Evolutionary conservation across 192 early-diverging fungal species (phyloP).

Genomic region (Entophlyctis luteolus): DNA sequence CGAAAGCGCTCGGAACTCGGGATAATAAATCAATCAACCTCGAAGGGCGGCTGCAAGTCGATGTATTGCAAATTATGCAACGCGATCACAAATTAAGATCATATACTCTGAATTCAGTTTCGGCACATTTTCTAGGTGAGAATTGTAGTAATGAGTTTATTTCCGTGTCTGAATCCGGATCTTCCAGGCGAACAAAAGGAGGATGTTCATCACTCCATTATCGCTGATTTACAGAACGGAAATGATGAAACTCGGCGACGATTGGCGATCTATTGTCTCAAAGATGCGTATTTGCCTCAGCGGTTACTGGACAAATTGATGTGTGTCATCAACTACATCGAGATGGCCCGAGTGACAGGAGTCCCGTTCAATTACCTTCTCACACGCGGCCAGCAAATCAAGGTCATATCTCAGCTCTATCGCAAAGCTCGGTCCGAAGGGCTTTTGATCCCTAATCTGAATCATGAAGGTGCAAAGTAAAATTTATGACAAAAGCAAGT

Average conservation of each 20-base stretch:
- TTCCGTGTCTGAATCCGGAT: neutral
- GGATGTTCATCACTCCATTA: conserved; percentile 97
- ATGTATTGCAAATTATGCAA: conserved; percentile 91
- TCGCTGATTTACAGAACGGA: conserved; percentile 94
- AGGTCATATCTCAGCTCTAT: conserved; percentile 95
- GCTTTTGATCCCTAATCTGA: conserved; percentile 84
- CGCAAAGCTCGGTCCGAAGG: conserved; percentile 77
- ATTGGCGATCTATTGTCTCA: conserved; percentile 93
- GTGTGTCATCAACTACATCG: conserved; percentile 93
- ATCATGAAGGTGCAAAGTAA: conserved; percentile 60
- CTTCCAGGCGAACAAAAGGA: conserved; percentile 90
- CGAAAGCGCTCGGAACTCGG: conserved; percentile 90
- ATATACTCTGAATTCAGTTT: conserved; percentile 93
- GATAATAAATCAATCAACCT: conserved; percentile 82
- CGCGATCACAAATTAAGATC: conserved; percentile 93
- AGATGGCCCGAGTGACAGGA: conserved; percentile 96
- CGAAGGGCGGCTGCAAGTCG: conserved; percentile 89
- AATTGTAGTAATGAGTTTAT: neutral
- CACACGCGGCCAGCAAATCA: conserved; percentile 93
- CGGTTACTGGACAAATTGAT: conserved; percentile 95
- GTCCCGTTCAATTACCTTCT: conserved; percentile 93
- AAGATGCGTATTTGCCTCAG: conserved; percentile 93
- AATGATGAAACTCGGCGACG: conserved; percentile 90
- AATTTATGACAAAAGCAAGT: no score
- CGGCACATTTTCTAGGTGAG: conserved; percentile 84